These are phyloP conservation scores for Amauroascus niger DNA, from an alignment of 2,329 filamentous ascomycete species.

Conservation along the genomic window DNA sequence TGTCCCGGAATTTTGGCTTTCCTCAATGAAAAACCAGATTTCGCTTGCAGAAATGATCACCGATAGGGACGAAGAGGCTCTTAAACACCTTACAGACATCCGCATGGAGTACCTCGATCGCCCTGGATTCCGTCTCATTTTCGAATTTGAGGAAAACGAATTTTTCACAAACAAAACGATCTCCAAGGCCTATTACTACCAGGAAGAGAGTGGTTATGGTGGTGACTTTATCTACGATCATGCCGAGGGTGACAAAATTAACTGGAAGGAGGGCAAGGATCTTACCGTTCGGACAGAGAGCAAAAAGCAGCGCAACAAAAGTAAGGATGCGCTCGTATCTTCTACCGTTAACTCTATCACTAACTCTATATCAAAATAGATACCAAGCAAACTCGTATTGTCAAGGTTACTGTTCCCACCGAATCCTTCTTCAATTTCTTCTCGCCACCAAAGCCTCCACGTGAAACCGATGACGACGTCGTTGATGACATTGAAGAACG, in stretches of 20 bases:
- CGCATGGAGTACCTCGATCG: conserved; percentile 99
- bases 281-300: conserved; percentile 90
- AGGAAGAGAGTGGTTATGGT: conserved; percentile 95
- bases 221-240: conserved; percentile 99
- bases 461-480: conserved; percentile 62
- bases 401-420: conserved; percentile 97
- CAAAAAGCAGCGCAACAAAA: conserved; percentile 99
- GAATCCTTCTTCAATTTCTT: conserved; percentile 99
- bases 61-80: conserved; percentile 86
- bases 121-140: conserved; percentile 95
- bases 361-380: conserved; percentile 46
- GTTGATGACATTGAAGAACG: conserved; percentile 92
- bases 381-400: conserved; percentile 97
- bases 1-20: conserved; percentile 98
- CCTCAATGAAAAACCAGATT: conserved; percentile 98
- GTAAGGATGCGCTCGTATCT: conserved; percentile 47
- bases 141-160: conserved; percentile 90
- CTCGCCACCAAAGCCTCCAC: conserved; percentile 79
- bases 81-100: conserved; percentile 83
- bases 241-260: conserved; percentile 93
- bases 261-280: conserved; percentile 90
- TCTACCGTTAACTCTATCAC: not conserved
- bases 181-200: conserved; percentile 98
- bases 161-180: conserved; percentile 97
- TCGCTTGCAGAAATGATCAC: conserved; percentile 98